phyloP scores from a whole-genome alignment of 441 rosid species.

The Adansonia gregorii region DNA sequence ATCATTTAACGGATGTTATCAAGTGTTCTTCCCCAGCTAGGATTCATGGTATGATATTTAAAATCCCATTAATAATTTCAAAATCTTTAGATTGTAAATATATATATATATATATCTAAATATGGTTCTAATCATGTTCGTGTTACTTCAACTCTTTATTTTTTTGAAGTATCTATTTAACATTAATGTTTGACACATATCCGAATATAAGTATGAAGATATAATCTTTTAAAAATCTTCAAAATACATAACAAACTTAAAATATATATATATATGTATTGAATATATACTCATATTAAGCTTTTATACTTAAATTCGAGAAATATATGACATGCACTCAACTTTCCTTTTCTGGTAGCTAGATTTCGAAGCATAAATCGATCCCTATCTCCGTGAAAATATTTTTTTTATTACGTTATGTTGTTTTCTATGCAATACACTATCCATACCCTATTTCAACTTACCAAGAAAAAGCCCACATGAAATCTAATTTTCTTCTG shows the following conservation, averaged over 20 bases:
- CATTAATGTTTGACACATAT: no score
- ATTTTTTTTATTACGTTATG: slow-evolving; percentile 20
- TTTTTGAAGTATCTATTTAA: no score
- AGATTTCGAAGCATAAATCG: slow-evolving; percentile 25
- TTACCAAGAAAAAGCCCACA: slow-evolving; percentile 40
- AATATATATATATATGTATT: no score
- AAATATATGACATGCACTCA: background rate
- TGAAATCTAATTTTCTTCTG: slow-evolving; percentile 59
- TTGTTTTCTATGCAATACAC: background rate
- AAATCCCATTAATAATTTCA: background rate
- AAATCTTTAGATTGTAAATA: background rate
- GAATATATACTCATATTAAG: no score
- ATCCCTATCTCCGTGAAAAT: background rate
- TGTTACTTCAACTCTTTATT: no score
- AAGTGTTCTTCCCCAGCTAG: slow-evolving; percentile 8
- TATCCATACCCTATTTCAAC: slow-evolving; percentile 26
- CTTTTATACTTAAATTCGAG: no score
- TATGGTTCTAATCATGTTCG: no score
- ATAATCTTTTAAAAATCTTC: no score
- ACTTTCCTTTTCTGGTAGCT: slow-evolving; percentile 20
- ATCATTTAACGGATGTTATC: background rate
- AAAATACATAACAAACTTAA: no score
- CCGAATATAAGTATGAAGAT: no score
- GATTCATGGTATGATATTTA: background rate
- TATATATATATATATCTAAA: no score